These are phyloP conservation scores for Cadophora malorum DNA, from an alignment of 2,329 filamentous ascomycete genomes.

Conservation along the genomic window DNA sequence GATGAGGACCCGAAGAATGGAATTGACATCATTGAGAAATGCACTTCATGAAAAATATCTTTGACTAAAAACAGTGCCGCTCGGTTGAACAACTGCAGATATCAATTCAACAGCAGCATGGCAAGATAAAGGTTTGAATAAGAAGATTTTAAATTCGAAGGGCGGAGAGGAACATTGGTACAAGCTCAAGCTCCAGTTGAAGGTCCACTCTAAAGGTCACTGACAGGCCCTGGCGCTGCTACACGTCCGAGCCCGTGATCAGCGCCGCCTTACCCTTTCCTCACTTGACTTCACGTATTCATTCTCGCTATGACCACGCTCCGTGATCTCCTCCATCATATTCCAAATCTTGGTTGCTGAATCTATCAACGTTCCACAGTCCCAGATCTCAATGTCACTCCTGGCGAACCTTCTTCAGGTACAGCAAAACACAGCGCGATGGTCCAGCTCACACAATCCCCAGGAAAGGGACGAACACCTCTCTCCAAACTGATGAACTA, in stretches of 20 bases:
- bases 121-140: not conserved
- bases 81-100: not conserved
- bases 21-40: not conserved
- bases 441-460: slow-evolving; percentile 8
- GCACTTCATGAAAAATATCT: not conserved
- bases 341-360: not conserved
- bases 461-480: slow-evolving; percentile 26
- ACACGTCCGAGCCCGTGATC: slow-evolving; percentile 34
- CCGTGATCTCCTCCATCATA: not conserved
- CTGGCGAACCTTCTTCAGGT: slow-evolving; percentile 19
- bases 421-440: not conserved
- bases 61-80: not conserved
- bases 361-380: slow-evolving; percentile 8
- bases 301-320: not conserved
- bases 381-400: slow-evolving; percentile 2
- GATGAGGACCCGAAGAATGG: not conserved
- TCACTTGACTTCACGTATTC: slow-evolving; percentile 12
- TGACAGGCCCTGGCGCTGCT: slow-evolving; percentile 4
- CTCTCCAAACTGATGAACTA: slow-evolving; percentile 25
- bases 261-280: slow-evolving; percentile 26
- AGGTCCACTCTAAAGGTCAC: not conserved
- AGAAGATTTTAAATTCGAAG: not conserved
- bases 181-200: slow-evolving; percentile 21
- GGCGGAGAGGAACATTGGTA: slow-evolving; percentile 25
- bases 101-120: no score